Evolutionary conservation across 345 rosid genomes (phyloP), one percentile per base, ranked within the genome.

Genomic region (Laguncularia racemosa): DNA sequence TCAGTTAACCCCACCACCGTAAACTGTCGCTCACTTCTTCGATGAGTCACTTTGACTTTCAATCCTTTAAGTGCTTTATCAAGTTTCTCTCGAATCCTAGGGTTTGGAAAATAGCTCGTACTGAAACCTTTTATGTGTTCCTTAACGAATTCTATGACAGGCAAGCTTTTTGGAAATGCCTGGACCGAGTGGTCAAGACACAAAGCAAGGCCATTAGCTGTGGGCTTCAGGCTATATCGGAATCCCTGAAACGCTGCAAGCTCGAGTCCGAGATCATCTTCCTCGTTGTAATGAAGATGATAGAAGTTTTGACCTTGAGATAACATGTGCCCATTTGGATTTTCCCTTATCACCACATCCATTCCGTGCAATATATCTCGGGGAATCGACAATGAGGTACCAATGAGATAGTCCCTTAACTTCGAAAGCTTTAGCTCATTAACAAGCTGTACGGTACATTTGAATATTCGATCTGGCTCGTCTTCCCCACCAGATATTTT

Each of bases 291-390:
- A 11, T 64, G 72, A 19, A 50, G n/a, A 21, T 75, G 64, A 61
- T 79, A 84, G 33, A 91, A 91, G 67, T 76, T 73, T 18, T 79
- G 80, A 50, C 95, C 95, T 44, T 66, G 75, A 10, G 83, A 63
- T 18, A 88, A 75, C 98, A 86, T 85, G 55, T 51, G 66, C 66
- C 64, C 72, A 2, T 73, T 47, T 11, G 95, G 88, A 64, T 91
- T 84, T 79, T 91, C 98, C 73, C 88, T 91, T 92, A 91, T 77
- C 48, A 91, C 90, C n/a, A 91, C 77, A 76, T 91, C 96, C 87
- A 91, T 67, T 16, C 88, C 96, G 70, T 88, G 98, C 72, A 91
- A 59, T 19, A 88, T 77, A 40, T 88, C 95, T 40, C 95, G 88
- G 7, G 98, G 96, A 6, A 70, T 26, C 0, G 68, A 52, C 28